Conservation (phyloP, 2,329 filamentous ascomycete species). For the Aureobasidium leucospermi region DNA sequence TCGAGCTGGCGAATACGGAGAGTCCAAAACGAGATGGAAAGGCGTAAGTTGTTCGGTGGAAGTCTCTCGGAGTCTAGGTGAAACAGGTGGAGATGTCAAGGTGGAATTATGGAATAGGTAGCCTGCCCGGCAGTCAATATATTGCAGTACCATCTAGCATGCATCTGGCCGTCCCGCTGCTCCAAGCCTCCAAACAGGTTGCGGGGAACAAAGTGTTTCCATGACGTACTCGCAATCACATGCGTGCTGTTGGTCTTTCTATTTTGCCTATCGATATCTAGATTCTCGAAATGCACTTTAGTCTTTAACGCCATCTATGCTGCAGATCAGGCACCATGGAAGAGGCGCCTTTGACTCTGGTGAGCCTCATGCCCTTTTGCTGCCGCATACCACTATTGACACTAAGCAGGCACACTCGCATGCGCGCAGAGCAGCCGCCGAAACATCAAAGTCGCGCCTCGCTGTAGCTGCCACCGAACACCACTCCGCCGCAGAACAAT, state of each 20-base stretch:
- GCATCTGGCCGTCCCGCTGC: too few species aligned
- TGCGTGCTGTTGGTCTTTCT: background rate
- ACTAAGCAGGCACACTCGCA: slow-evolving; percentile 70
- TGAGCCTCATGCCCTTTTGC: slow-evolving; percentile 26
- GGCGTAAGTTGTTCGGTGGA: background rate
- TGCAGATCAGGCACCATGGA: slow-evolving; percentile 49
- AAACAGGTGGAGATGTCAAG: background rate
- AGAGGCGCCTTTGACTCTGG: slow-evolving; percentile 59
- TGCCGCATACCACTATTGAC: background rate
- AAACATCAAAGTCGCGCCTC: slow-evolving; percentile 61
- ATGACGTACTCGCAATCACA: background rate
- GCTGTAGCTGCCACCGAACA: slow-evolving; percentile 82
- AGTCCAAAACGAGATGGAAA: background rate
- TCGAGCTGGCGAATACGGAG: background rate
- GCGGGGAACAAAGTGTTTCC: background rate
- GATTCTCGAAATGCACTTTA: too few species aligned
- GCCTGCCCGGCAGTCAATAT: background rate
- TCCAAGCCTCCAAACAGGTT: background rate
- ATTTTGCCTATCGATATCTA: background rate
- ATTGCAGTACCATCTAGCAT: background rate
- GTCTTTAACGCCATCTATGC: background rate
- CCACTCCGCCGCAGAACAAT: slow-evolving; percentile 79
- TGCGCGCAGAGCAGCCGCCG: slow-evolving; percentile 72
- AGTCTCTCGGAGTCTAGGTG: background rate
- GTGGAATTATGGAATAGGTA: background rate